Evolutionary conservation across 2,329 filamentous ascomycete genomes (phyloP), one percentile per base, ranked within the genome.

Genomic region (Aspergillus sp.): DNA sequence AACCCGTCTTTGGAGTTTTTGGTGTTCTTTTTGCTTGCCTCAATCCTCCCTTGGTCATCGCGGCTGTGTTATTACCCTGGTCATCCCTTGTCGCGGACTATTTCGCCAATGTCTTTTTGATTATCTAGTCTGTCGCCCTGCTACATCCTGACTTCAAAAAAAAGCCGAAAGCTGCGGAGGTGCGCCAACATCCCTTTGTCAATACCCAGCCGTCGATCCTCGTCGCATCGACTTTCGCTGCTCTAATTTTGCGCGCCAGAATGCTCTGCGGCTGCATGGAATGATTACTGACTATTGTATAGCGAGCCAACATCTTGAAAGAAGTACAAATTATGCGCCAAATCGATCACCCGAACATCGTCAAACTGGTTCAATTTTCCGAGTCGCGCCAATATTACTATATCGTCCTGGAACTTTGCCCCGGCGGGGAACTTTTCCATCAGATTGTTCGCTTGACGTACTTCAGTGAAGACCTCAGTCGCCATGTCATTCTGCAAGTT

Each of bases 261-360:
- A 43, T 39, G 46, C 45, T 41, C 14, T 35, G 17, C 33, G 51
- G 6, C 31, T 35, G 11, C 39, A 44, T 48, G 8, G 27, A 23
- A 40, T 41, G 44, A 31, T 52, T 15, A 21, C 50, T 52, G 41
- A 49, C 33, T 17, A 6, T 52, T 55, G 61, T 43, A 56, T 75
- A 99, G 95, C 86, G 95, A 78, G 91, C 93, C 63, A 99, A 98
- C 70, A 98, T 99, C 64, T 80, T 99, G 61, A 99, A 99, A 78
- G 95, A 99, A 76, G 95, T 99, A 14, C 91, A 96, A 70, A 99
- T 99, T 67, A 99, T 99, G 93, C 91, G 93, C 63, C 90, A 96
- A 70, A 83, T 99, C 48, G 92, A 98, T 64, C 95, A 99, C 67
- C 93, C 93, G 61, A 98, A 98, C 73, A 95, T 99, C 60, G 87